Conservation (phyloP, 1,139 yeast species). For the Lodderomyces beijingensis region DNA sequence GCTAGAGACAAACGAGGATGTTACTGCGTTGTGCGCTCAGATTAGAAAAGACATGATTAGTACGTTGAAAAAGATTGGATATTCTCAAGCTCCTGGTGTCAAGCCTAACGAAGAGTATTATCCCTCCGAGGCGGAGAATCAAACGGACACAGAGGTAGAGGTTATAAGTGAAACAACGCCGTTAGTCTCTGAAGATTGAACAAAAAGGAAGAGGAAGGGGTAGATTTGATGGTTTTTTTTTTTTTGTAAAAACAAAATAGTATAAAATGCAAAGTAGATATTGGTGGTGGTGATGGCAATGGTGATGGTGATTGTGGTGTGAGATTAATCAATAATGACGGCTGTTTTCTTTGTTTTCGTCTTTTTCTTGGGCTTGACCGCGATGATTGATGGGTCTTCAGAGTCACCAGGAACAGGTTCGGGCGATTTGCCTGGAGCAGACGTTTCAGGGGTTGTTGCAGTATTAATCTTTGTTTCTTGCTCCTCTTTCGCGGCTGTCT, state of each 20-base stretch:
- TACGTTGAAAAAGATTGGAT: conserved; percentile 29
- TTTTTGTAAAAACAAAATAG: neutral
- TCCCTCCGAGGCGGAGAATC: conserved; percentile 8
- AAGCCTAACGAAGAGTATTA: conserved; percentile 10
- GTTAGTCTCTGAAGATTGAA: conserved; percentile 14
- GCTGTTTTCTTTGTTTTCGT: conserved; percentile 34
- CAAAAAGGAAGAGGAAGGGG: too few relatives aligned
- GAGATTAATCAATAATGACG: conserved; percentile 24
- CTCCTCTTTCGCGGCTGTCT: conserved; percentile 24
- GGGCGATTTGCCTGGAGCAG: conserved; percentile 1
- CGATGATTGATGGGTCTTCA: conserved; percentile 10
- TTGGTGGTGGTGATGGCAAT: neutral
- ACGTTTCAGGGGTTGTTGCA: conserved; percentile 1
- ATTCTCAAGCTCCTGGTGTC: conserved; percentile 17
- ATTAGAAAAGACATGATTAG: conserved; percentile 33
- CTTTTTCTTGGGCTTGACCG: conserved; percentile 24
- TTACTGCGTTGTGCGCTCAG: conserved; percentile 42
- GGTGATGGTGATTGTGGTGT: neutral
- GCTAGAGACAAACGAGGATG: conserved; percentile 53
- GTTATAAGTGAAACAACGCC: conserved; percentile 19
- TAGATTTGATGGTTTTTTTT: too few relatives aligned
- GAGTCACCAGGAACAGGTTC: neutral
- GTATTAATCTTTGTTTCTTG: conserved; percentile 30
- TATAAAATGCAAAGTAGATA: neutral
- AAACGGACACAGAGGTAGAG: conserved; percentile 16